These are phyloP conservation scores for Oryza australiensis DNA, from an alignment of 176 grass and related monocot species.

Conservation along the genomic window DNA sequence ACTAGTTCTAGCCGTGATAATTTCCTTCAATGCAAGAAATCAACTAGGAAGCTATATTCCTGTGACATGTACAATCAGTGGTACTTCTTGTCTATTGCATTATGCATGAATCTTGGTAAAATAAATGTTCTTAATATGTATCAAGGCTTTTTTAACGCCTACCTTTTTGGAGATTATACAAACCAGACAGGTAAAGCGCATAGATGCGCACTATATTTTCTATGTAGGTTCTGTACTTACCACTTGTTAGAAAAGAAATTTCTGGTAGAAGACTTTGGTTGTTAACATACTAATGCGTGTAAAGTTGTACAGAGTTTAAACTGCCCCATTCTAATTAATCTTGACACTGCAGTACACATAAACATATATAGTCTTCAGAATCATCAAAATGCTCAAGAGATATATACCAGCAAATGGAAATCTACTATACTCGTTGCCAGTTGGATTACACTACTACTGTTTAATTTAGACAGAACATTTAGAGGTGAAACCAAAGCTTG, in stretches of 20 bases:
- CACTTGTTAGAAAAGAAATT: not conserved
- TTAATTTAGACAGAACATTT: not conserved
- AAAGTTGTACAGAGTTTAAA: not conserved
- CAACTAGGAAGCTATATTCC: not conserved
- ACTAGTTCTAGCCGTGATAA: too few species aligned
- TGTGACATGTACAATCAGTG: not conserved
- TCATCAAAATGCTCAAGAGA: not conserved
- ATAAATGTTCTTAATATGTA: not conserved
- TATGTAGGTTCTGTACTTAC: slow-evolving; percentile 1
- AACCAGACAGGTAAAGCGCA: not conserved
- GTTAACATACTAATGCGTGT: not conserved
- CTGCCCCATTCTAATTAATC: not conserved
- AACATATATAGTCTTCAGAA: not conserved
- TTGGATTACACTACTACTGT: not conserved
- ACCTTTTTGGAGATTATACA: not conserved
- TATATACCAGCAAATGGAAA: not conserved
- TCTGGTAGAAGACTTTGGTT: not conserved
- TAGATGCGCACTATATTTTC: not conserved
- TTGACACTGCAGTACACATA: not conserved
- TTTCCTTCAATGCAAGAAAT: not conserved
- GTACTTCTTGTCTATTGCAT: not conserved
- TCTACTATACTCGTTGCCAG: not conserved
- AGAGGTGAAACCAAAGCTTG: not conserved
- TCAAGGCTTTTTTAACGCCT: not conserved
- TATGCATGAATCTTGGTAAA: not conserved